These are phyloP conservation scores for Candida silvatica DNA, from an alignment of 805 yeast species.

Conservation along the genomic window DNA sequence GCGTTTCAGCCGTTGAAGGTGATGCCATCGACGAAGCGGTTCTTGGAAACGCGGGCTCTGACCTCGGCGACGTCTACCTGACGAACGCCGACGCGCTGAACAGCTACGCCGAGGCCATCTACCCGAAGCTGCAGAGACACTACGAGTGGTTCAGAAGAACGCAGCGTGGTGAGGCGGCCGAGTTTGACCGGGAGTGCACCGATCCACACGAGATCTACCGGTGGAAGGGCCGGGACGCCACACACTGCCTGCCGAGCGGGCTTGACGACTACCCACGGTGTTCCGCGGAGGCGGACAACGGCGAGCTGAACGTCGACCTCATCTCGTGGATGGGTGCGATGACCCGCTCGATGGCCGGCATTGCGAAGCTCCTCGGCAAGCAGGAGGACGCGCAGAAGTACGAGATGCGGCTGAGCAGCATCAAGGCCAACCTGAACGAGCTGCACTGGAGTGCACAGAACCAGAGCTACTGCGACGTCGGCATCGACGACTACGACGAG, in stretches of 20 bases:
- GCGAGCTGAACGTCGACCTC: conserved; percentile 86
- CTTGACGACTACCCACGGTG: conserved; percentile 94
- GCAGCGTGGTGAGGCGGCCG: conserved; percentile 67
- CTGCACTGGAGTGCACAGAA: conserved; percentile 74
- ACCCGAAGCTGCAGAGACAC: conserved; percentile 70
- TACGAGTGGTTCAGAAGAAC: conserved; percentile 79
- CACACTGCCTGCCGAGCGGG: conserved; percentile 88
- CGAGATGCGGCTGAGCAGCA: conserved; percentile 41
- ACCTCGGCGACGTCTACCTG: conserved; percentile 44
- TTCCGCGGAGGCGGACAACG: conserved; percentile 63
- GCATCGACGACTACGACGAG: conserved; percentile 69
- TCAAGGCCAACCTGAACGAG: conserved; percentile 55
- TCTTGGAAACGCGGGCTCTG: conserved; percentile 17
- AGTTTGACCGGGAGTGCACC: conserved; percentile 53
- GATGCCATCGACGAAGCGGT: conserved; percentile 7
- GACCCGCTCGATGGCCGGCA: conserved; percentile 71
- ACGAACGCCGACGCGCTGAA: conserved; percentile 50
- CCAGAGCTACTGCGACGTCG: conserved; percentile 71
- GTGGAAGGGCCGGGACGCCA: conserved; percentile 87
- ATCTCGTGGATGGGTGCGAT: conserved; percentile 91
- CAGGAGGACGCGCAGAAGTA: conserved; percentile 52
- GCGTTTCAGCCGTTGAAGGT: not conserved
- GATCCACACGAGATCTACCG: conserved; percentile 61
- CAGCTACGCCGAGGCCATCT: conserved; percentile 53
- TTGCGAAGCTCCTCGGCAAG: conserved; percentile 56